These are phyloP conservation scores for Vitis amurensis DNA, from an alignment of 164 flowering plant genomes.

Conservation along the genomic window DNA sequence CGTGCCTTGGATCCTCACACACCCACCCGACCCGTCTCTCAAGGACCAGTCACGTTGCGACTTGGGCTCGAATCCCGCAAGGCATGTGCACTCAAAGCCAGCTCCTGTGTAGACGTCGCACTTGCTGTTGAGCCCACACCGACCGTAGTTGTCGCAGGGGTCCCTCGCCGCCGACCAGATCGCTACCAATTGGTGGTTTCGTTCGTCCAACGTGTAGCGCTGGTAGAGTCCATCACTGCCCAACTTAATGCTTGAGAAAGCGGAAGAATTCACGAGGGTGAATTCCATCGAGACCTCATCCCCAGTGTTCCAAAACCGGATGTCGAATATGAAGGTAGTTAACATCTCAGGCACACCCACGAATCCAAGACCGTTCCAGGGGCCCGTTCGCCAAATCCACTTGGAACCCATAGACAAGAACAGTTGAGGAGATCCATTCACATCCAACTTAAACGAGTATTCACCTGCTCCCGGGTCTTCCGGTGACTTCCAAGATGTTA, in stretches of 20 bases:
- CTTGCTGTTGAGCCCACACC: conserved; percentile 28
- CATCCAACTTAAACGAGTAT: background rate
- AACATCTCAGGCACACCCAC: conserved; percentile 10
- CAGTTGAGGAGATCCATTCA: conserved; percentile 23
- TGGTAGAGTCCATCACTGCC: conserved; percentile 14
- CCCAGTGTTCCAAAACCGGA: conserved; percentile 9
- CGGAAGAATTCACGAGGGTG: background rate
- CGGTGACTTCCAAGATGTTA: conserved; percentile 49
- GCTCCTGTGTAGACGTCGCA: conserved; percentile 11
- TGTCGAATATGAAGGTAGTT: conserved; percentile 2
- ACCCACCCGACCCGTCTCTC: conserved; percentile 46
- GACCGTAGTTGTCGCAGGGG: conserved; percentile 27
- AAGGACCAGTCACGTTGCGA: conserved; percentile 27
- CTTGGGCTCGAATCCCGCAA: conserved; percentile 45
- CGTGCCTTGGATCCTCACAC: conserved; percentile 18
- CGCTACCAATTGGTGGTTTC: conserved; percentile 14
- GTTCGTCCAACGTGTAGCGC: conserved; percentile 17
- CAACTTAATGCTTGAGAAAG: conserved; percentile 14
- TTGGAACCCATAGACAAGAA: too few relatives aligned
- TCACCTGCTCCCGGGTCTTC: conserved; percentile 38
- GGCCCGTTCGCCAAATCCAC: too few relatives aligned
- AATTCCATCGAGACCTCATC: conserved; percentile 15
- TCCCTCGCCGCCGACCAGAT: conserved; percentile 21
- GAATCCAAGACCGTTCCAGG: too few relatives aligned
- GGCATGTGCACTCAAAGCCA: conserved; percentile 25